Conservation (phyloP, 805 yeast genomes). For the Suhomyces kilbournensis region DNA sequence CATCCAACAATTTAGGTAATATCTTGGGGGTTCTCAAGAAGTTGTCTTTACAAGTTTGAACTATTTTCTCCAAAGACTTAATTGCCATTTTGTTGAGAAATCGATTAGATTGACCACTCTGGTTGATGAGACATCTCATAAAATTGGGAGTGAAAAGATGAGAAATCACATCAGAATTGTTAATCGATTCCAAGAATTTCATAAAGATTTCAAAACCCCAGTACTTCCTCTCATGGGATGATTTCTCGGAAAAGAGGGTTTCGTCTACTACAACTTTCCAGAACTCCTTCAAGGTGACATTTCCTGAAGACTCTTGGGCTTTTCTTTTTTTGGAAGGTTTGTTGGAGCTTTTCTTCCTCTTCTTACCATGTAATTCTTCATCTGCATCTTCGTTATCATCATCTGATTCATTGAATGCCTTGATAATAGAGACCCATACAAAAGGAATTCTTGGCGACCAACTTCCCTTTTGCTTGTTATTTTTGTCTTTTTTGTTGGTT, state of each 20-base stretch:
- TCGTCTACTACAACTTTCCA: slow-evolving; percentile 83
- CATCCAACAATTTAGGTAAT: slow-evolving; percentile 24
- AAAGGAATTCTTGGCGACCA: slow-evolving; percentile 78
- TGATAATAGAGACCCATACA: slow-evolving; percentile 65
- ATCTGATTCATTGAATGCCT: slow-evolving; percentile 32
- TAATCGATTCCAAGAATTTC: slow-evolving; percentile 35
- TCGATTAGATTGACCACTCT: slow-evolving; percentile 63
- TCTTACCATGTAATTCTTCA: slow-evolving; percentile 13
- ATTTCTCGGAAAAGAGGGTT: slow-evolving; percentile 65
- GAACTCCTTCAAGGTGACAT: slow-evolving; percentile 51
- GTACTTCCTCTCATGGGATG: slow-evolving; percentile 83
- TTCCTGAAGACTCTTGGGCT: slow-evolving; percentile 34
- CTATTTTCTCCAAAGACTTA: slow-evolving; percentile 44
- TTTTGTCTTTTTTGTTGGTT: slow-evolving; percentile 16
- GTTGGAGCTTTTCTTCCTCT: slow-evolving; percentile 32
- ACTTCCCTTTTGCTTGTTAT: slow-evolving; percentile 52
- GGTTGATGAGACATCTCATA: slow-evolving; percentile 71
- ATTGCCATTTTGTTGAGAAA: slow-evolving; percentile 65
- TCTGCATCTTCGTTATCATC: slow-evolving; percentile 19
- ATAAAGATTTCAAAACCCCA: slow-evolving; percentile 79
- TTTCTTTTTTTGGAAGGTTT: slow-evolving; percentile 17
- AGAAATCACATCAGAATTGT: slow-evolving; percentile 15
- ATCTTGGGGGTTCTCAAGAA: slow-evolving; percentile 38
- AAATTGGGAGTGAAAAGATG: slow-evolving; percentile 60
- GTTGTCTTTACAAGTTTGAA: slow-evolving; percentile 33